Conservation (phyloP, 169 alveolate species). For the Plasmodium malariae region DNA sequence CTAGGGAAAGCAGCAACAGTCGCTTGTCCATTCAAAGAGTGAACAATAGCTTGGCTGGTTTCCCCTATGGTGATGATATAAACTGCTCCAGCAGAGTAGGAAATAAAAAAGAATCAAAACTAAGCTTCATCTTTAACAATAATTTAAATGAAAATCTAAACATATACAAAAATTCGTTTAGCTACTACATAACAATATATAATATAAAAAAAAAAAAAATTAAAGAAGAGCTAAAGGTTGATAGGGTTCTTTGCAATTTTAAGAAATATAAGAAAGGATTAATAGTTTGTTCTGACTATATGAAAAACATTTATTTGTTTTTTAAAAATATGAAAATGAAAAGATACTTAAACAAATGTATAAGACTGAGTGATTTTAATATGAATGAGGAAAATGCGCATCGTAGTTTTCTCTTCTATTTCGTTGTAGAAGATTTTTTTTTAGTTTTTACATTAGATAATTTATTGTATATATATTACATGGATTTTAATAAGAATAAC, state of each 20-base stretch:
- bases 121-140: not conserved
- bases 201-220: conserved; percentile 35
- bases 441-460: conserved; percentile 31
- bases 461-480: conserved; percentile 6
- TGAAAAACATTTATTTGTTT: conserved; percentile 57
- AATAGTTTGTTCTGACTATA: conserved; percentile 40
- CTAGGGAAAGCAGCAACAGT: no score
- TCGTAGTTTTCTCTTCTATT: not conserved
- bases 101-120: no score
- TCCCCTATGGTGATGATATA: no score
- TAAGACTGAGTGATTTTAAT: conserved; percentile 15
- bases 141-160: not conserved
- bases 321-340: conserved; percentile 16
- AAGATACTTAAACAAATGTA: not conserved
- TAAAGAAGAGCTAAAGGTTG: conserved; percentile 40
- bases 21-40: no score
- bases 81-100: no score
- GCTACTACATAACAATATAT: conserved; percentile 35
- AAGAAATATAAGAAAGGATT: conserved; percentile 7
- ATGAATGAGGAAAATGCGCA: not conserved
- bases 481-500: not conserved
- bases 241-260: conserved; percentile 13
- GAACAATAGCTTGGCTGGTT: no score
- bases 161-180: not conserved
- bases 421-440: conserved; percentile 16